phyloP scores from a whole-genome alignment of 2,329 filamentous ascomycete species.

The Ceratocystiopsis brevicomis region DNA sequence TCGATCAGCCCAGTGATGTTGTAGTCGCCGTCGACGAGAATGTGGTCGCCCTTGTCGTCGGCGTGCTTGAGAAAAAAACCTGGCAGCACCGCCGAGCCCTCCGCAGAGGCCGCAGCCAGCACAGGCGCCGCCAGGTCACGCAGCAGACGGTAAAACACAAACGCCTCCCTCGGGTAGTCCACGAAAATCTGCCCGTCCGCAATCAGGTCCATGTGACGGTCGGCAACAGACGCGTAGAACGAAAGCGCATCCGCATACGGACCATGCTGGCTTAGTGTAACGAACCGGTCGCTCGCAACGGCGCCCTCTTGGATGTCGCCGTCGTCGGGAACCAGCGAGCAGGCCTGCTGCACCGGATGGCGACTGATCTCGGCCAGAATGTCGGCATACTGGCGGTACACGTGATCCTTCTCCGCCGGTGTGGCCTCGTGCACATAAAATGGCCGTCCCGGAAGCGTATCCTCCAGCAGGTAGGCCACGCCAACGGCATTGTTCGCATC shows the following conservation, averaged over 20 bases:
- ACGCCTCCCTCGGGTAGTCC: neutral
- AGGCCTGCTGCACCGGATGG: neutral
- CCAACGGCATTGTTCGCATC: conserved; percentile 1
- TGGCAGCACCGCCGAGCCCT: neutral
- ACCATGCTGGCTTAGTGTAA: neutral
- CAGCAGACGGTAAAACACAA: neutral
- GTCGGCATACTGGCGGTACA: conserved; percentile 3
- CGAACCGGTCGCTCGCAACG: conserved; percentile 1
- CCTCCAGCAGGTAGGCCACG: conserved; percentile 2
- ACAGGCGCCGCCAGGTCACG: neutral
- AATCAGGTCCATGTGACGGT: neutral
- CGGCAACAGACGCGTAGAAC: neutral
- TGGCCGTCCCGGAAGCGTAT: conserved; percentile 1
- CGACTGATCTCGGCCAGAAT: neutral
- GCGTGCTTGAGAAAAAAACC: conserved; percentile 1
- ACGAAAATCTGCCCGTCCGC: neutral
- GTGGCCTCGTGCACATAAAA: neutral
- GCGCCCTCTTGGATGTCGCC: neutral
- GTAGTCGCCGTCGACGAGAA: neutral
- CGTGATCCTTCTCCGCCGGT: neutral
- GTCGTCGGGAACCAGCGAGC: neutral
- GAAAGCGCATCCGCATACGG: neutral
- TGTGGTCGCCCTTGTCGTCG: conserved; percentile 5
- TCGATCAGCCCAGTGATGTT: conserved; percentile 2
- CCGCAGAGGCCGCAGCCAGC: neutral